Base-by-base conservation (phyloP, 805 yeast species). In the Teunomyces tritomae region DNA sequence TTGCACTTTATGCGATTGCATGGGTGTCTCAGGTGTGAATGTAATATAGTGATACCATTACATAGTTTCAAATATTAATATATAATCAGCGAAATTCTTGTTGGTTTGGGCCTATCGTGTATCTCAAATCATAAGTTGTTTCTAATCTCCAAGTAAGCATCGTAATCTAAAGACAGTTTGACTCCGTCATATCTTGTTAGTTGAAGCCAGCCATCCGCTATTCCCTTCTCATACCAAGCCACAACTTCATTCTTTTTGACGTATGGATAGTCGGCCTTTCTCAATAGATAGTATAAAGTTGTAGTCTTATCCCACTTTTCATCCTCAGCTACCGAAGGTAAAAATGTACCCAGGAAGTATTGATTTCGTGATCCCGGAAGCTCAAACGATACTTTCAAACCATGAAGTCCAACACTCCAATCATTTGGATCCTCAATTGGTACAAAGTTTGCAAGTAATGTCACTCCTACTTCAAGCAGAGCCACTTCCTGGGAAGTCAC, bases 241-340 rank as follows among this genome's bases (percentile, higher is more conserved):
- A 54, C 43, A 4, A 47, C 48, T 7, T 36, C 39, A 14, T 16
- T 39, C 9, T 20, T 27, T 30, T 28, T 24, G n/a, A 45, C 47
- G 17, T 30, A 28, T 9, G 28, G 17, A 26, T 43, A 54, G 0
- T 89, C 94, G 0, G 96, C 90, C 62, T 94, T 94, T 17, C 74
- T 68, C 2, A 92, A 79, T 33, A 95, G 73, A 54, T 87, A 78
- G 50, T 72, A 72, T 47, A 92, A 65, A 0, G 98, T 92, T 20
- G 87, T 84, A 13, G 70, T 67, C 57, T 86, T 78, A 54, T 77
- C 78, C 96, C 97, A 89, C 1, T 80, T 82, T 56, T 91, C 96
- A 55, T 92, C 98, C 4, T 70, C 75, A 17, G 97, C 96, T 1
- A 94, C 98, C 36, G 83, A 87, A 0, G 99, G 99, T 35, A 94